Percentiles rank a stretch among this genome's conserved stretches.
phyloP scores from a whole-genome alignment of 2,329 filamentous ascomycete species.

The Fusarium euwallaceae region DNA sequence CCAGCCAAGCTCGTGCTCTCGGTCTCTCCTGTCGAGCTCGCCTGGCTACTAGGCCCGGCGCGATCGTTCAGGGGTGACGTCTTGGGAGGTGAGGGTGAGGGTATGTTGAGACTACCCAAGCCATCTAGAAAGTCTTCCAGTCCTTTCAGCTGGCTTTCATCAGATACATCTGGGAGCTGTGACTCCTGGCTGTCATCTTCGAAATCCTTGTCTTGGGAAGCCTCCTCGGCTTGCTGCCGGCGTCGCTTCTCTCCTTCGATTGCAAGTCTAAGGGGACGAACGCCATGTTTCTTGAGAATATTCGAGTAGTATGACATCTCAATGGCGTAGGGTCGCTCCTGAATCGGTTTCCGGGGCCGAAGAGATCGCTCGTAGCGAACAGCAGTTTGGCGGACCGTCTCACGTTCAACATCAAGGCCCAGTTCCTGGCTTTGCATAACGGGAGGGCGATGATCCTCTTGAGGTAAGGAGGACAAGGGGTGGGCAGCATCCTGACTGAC shows the following conservation, averaged over 20 bases:
- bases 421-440: constrained; percentile 35
- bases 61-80: constrained; percentile 45
- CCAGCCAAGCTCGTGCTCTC: constrained; percentile 55
- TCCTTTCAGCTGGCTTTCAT: constrained; percentile 52
- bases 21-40: constrained; percentile 52
- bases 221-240: constrained; percentile 61
- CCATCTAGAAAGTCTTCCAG: constrained; percentile 34
- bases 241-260: constrained; percentile 44
- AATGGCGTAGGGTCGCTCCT: constrained; percentile 70
- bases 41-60: constrained; percentile 50
- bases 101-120: constrained; percentile 37
- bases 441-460: background rate
- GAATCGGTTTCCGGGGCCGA: constrained; percentile 71
- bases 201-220: constrained; percentile 64
- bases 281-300: constrained; percentile 66
- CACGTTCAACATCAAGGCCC: constrained; percentile 35
- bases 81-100: constrained; percentile 49
- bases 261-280: constrained; percentile 64
- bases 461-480: background rate
- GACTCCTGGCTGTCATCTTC: constrained; percentile 64
- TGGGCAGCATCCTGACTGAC: background rate
- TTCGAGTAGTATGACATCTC: constrained; percentile 68
- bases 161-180: constrained; percentile 46
- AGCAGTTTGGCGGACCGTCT: constrained; percentile 43
- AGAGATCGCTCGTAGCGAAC: constrained; percentile 62